A percentile compares a stretch with the other conserved stretches of the same genome.
Conservation (phyloP, 352 stramenopile species). For the Phytophthora sp. region DNA sequence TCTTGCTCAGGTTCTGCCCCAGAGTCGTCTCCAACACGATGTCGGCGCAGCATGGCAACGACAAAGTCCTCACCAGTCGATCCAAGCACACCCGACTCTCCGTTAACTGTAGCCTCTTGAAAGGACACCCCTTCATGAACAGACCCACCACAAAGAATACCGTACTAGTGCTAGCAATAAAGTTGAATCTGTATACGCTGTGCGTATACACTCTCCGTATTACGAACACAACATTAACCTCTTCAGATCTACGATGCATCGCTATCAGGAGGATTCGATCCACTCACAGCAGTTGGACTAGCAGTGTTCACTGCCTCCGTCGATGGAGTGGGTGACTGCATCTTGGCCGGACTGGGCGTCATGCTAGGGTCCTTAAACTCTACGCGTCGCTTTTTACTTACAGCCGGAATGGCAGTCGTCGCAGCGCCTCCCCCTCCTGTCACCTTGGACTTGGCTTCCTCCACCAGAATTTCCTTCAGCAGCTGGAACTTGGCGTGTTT, state of each 20-base stretch:
- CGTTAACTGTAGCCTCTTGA: conserved; percentile 2
- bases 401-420: background rate
- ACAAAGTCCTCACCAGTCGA: conserved; percentile 1
- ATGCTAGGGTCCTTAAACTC: conserved; percentile 31
- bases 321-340: conserved; percentile 24
- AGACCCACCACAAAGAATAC: too few relatives aligned
- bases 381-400: conserved; percentile 54
- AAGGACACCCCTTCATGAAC: conserved; percentile 21
- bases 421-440: conserved; percentile 6
- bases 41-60: conserved; percentile 41
- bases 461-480: conserved; percentile 75
- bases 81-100: conserved; percentile 12
- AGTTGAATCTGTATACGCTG: conserved; percentile 27
- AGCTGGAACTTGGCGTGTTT: conserved; percentile 79
- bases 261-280: conserved; percentile 1
- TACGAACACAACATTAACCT: too few relatives aligned
- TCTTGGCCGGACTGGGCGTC: conserved; percentile 28
- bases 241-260: conserved; percentile 20
- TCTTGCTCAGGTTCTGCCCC: conserved; percentile 18
- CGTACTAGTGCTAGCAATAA: too few relatives aligned
- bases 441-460: conserved; percentile 65
- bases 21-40: conserved; percentile 34
- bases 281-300: conserved; percentile 9
- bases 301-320: background rate
- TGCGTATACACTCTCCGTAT: too few relatives aligned